phyloP scores from a whole-genome alignment of 306 rosid species.

The Lablab purpureus region DNA sequence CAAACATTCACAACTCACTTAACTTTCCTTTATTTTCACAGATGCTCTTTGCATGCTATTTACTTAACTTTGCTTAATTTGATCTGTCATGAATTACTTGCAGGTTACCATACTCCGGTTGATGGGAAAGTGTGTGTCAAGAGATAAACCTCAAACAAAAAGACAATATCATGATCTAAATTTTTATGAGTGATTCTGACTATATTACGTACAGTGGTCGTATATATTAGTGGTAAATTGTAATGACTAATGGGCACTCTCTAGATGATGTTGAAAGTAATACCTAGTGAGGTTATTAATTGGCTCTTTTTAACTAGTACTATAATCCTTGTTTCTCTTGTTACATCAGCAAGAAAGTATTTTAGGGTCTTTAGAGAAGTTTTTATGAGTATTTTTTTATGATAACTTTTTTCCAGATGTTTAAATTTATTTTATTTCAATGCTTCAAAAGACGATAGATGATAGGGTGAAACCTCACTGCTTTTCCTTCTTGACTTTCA shows the following conservation, averaged over 20 bases:
- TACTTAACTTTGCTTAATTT: background rate
- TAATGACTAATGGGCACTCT: background rate
- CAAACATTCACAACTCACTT: background rate
- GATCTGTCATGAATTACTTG: conserved; percentile 3
- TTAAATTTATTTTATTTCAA: no score
- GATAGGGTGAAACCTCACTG: no score
- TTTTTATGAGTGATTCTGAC: background rate
- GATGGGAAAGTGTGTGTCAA: conserved; percentile 28
- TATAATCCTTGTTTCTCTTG: background rate
- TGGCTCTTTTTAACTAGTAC: background rate
- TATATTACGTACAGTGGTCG: background rate
- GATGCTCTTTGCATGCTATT: conserved; percentile 55
- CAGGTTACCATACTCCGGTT: conserved; percentile 75
- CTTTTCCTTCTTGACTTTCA: no score
- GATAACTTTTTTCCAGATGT: no score
- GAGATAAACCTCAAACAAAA: no score
- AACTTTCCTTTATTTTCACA: no score
- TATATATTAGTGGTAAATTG: background rate
- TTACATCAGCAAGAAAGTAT: background rate
- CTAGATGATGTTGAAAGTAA: background rate
- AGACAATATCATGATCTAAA: background rate
- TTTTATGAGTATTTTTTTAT: background rate
- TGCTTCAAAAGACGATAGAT: no score
- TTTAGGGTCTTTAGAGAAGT: background rate
- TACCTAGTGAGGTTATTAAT: background rate